Conservation (phyloP, 495 filamentous ascomycete species). For the Trichoderma virens region DNA sequence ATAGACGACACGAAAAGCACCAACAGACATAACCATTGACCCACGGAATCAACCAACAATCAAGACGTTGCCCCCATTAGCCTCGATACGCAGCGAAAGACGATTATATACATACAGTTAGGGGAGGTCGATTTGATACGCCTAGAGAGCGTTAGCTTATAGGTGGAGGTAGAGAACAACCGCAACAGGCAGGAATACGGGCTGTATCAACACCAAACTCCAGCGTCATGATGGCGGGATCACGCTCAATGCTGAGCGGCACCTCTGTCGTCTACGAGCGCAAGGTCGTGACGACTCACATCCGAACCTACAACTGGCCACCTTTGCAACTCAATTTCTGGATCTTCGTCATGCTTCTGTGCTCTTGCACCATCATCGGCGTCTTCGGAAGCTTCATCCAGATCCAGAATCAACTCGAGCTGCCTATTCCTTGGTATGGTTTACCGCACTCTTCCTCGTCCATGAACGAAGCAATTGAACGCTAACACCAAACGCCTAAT, state of each 20-base stretch:
- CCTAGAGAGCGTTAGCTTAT: background rate
- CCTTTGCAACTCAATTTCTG: constrained; percentile 87
- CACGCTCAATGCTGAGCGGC: constrained; percentile 18
- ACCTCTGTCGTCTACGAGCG: constrained; percentile 36
- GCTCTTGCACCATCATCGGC: constrained; percentile 71
- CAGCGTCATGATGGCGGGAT: constrained; percentile 29
- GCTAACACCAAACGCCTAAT: background rate
- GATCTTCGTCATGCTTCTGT: constrained; percentile 79
- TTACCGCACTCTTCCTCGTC: constrained; percentile 5
- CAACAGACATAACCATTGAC: background rate
- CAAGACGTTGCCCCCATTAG: background rate
- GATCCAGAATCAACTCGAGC: constrained; percentile 61
- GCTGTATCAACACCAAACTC: background rate
- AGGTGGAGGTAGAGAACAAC: background rate
- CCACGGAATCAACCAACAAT: background rate
- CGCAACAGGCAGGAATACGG: background rate
- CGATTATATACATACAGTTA: background rate
- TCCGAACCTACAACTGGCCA: constrained; percentile 86
- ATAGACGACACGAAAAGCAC: background rate
- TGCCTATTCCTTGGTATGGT: constrained; percentile 77
- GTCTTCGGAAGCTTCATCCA: constrained; percentile 79
- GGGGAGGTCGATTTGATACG: background rate
- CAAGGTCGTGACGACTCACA: constrained; percentile 29
- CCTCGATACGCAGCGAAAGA: background rate
- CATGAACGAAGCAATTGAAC: background rate